Base-by-base conservation (phyloP, 257 asterid species). In the Eustoma russellianum region DNA sequence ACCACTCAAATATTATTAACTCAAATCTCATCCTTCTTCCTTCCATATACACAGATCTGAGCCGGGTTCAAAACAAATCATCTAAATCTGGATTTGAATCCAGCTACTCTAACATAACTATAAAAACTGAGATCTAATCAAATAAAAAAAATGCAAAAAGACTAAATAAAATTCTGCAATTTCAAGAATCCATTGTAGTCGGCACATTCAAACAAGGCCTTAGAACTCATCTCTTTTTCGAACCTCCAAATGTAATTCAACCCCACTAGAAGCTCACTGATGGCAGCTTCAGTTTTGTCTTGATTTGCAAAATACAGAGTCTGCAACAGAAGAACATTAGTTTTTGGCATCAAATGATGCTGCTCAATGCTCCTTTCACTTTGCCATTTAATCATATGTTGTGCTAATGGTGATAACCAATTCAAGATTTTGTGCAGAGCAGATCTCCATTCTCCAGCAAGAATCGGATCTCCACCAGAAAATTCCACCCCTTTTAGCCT, bases 381-480 rank as follows among this genome's bases (percentile, higher is more conserved):
- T 69, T 92, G 99, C 99, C 99, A 92, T 60, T 81, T 81, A 79
- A 88, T 92, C 97, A 83, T 88, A 48, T 88, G 78, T 28, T 92
- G 99, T 0, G 99, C 99, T 64, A 92, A 73, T 0, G 99, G 99
- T 13, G 95, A 81, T 19, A 92, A 57, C 99, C 99, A 92, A 1
- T 81, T 93, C 50, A 92, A 53, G 1, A 88, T 88, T 79, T 76
- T 85, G 7, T 77, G 86, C 74, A 92, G 46, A 6, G 99, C 97
- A 2, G 83, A 94, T 53, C 92, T 73, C 99, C 99, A 92, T 64
- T 88, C 93, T 2, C 74, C 77, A 0, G 95, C 97, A 1, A 92
- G 94, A 10, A 15, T 57, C 5, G 93, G 91, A 56, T 92, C 97
- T 6, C n/a, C n/a, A n/a, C 95, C 99, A 0, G 85, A 73, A 33